A percentile compares a stretch with the other conserved stretches of the same genome.
phyloP scores from a whole-genome alignment of 805 yeast species.

The Metschnikowia reukaufii region DNA sequence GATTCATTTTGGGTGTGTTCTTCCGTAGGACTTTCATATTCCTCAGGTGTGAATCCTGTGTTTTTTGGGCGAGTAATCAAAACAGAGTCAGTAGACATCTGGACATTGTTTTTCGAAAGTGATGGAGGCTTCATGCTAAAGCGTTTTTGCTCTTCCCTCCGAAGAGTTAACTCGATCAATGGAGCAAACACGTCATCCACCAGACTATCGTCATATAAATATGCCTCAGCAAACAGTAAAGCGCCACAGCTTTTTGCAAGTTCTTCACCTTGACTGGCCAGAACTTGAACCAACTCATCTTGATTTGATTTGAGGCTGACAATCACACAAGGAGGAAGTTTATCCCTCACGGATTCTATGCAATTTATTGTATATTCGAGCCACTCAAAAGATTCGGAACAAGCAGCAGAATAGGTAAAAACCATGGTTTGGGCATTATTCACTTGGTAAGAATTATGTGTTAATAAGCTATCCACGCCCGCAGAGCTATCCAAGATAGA shows the following conservation, averaged over 20 bases:
- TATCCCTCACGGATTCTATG: constrained; percentile 22
- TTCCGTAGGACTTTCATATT: not conserved
- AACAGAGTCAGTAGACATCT: not conserved
- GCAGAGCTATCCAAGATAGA: constrained; percentile 35
- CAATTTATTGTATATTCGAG: constrained; percentile 31
- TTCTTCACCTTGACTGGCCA: constrained; percentile 28
- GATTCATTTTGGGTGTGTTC: not conserved
- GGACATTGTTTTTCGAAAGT: not conserved
- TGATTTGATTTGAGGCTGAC: constrained; percentile 33
- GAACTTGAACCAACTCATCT: constrained; percentile 28
- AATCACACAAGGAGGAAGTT: constrained; percentile 32
- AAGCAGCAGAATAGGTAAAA: constrained; percentile 31
- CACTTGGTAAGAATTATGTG: constrained; percentile 28
- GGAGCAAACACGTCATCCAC: constrained; percentile 33
- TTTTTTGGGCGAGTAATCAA: not conserved
- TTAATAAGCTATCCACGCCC: constrained; percentile 27
- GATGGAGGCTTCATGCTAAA: not conserved
- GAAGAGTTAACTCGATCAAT: constrained; percentile 19
- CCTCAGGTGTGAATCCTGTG: not conserved
- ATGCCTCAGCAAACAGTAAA: constrained; percentile 29
- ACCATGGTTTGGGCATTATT: constrained; percentile 30
- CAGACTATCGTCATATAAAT: constrained; percentile 21
- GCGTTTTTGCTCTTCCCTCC: constrained; percentile 1
- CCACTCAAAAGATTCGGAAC: constrained; percentile 28
- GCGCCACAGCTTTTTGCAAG: constrained; percentile 31